Conservation (phyloP, 306 rosid species). For the Quercus robur region DNA sequence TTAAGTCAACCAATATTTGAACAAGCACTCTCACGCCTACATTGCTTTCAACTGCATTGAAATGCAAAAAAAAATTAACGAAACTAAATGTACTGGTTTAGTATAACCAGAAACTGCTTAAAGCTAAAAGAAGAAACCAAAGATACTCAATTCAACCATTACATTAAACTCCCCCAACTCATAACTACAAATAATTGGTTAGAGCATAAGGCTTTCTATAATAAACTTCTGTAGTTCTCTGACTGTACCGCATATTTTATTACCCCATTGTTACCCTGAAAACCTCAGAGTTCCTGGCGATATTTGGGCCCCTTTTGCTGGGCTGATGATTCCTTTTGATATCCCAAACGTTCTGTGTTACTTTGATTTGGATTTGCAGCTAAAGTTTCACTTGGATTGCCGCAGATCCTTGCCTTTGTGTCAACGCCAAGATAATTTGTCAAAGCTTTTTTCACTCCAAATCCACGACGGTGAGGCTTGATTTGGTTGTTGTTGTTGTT, state of each 20-base stretch:
- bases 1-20: too few relatives aligned
- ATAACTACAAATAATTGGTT: neutral
- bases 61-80: too few relatives aligned
- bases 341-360: constrained; percentile 21
- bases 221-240: constrained; percentile 6
- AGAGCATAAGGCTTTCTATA: neutral
- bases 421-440: constrained; percentile 93
- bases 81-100: too few relatives aligned
- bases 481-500: constrained; percentile 4
- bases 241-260: neutral
- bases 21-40: too few relatives aligned
- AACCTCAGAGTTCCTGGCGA: constrained; percentile 3
- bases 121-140: too few relatives aligned
- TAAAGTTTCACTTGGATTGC: constrained; percentile 49
- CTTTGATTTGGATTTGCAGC: constrained; percentile 16
- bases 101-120: too few relatives aligned
- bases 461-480: constrained; percentile 65
- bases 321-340: constrained; percentile 22
- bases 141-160: constrained; percentile 7
- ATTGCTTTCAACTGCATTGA: too few relatives aligned
- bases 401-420: constrained; percentile 54
- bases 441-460: constrained; percentile 83
- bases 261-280: neutral
- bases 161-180: constrained; percentile 17
- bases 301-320: constrained; percentile 26